These are phyloP conservation scores for Globisporangium ultimum DNA, from an alignment of 352 stramenopile genomes.

Conservation along the genomic window DNA sequence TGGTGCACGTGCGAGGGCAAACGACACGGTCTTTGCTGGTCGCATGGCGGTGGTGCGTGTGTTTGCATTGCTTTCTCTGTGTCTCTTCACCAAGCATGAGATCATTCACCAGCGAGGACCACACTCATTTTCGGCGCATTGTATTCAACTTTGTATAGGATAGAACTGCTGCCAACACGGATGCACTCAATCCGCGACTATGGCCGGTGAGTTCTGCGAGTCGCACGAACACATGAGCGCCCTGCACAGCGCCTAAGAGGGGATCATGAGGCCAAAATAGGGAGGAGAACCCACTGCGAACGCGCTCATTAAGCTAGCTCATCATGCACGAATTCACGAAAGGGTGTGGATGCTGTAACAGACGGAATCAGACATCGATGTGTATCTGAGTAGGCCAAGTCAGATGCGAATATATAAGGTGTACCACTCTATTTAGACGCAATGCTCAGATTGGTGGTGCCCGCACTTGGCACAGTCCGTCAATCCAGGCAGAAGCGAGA, in stretches of 20 bases:
- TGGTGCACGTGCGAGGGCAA: conserved; percentile 44
- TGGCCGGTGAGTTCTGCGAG: conserved; percentile 39
- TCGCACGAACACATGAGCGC: conserved; percentile 22
- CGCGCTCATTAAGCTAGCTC: too few relatives aligned
- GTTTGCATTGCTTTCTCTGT: background rate
- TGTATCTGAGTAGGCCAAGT: too few relatives aligned
- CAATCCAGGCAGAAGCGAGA: conserved; percentile 5
- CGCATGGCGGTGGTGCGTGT: conserved; percentile 38
- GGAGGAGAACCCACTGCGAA: too few relatives aligned
- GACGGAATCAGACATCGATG: background rate
- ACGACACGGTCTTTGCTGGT: conserved; percentile 49
- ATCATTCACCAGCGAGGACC: too few relatives aligned
- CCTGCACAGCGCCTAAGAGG: background rate
- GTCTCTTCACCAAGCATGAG: too few relatives aligned
- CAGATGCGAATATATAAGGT: too few relatives aligned
- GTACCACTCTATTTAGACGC: too few relatives aligned
- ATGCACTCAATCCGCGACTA: conserved; percentile 23
- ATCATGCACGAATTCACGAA: too few relatives aligned
- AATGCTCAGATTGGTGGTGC: too few relatives aligned
- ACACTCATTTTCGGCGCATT: background rate
- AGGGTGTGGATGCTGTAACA: too few relatives aligned
- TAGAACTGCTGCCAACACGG: conserved; percentile 41
- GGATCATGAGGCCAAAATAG: too few relatives aligned
- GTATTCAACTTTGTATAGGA: conserved; percentile 13
- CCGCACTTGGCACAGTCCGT: background rate